Conservation (phyloP, 441 rosid genomes). For the Pelargonium cotyledonis region DNA sequence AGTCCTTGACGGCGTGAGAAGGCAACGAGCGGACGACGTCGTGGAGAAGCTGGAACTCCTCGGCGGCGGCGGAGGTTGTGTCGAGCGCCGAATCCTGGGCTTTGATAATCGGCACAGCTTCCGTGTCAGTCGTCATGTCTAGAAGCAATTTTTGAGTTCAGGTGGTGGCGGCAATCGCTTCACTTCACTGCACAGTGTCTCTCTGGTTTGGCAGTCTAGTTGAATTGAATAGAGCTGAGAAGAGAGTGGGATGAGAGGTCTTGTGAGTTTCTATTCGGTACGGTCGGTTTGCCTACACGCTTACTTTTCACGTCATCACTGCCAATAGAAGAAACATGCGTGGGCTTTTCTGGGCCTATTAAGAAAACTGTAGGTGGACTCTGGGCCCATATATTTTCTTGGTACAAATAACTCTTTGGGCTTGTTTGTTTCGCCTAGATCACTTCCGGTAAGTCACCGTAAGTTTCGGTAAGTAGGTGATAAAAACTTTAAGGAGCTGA, state of each 20-base stretch:
- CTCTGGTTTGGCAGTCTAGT: neutral
- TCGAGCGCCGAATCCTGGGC: conserved; percentile 9
- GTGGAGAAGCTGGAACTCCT: conserved; percentile 25
- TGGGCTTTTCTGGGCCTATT: too few species aligned
- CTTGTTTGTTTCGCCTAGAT: too few species aligned
- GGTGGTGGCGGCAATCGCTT: conserved; percentile 12
- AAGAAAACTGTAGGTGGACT: too few species aligned
- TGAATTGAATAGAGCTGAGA: too few species aligned
- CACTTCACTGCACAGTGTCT: neutral
- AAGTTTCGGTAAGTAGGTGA: too few species aligned
- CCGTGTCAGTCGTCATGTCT: conserved; percentile 32
- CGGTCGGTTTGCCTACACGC: neutral
- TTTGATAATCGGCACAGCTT: conserved; percentile 7
- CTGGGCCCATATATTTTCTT: too few species aligned
- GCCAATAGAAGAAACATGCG: too few species aligned
- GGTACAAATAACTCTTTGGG: too few species aligned
- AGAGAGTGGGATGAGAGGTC: too few species aligned
- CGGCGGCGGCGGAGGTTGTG: conserved; percentile 5
- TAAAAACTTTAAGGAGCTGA: too few species aligned
- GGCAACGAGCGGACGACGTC: conserved; percentile 52
- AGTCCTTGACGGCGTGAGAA: conserved; percentile 48
- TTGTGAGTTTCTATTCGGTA: neutral
- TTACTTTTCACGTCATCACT: neutral
- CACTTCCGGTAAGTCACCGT: too few species aligned
- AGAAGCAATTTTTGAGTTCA: conserved; percentile 13